Percentiles rank a stretch among this genome's conserved stretches.
Conservation (phyloP, 495 filamentous ascomycete species). For the Geoglossum glabrum region DNA sequence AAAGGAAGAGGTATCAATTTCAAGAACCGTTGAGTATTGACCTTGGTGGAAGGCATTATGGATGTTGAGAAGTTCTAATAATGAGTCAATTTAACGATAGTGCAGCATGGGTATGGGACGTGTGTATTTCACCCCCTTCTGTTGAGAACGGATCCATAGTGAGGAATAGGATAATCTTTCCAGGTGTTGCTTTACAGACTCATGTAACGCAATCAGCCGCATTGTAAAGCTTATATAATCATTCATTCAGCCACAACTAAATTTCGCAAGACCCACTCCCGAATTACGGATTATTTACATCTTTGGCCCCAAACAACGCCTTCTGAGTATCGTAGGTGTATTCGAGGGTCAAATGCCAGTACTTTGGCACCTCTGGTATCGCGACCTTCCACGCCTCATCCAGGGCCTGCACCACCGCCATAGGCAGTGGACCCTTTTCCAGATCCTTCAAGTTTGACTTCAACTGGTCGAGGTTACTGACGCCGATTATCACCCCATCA, state of each 20-base stretch:
- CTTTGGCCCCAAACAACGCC: conserved; percentile 4
- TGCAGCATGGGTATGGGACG: not conserved
- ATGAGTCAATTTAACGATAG: not conserved
- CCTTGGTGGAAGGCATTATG: conserved; percentile 90
- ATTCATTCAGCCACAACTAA: too few relatives aligned
- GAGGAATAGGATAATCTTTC: not conserved
- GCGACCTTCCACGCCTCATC: conserved; percentile 56
- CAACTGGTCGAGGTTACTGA: conserved; percentile 54
- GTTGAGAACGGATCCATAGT: conserved; percentile 84
- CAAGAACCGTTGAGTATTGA: conserved; percentile 64
- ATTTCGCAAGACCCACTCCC: too few relatives aligned
- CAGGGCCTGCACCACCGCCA: conserved; percentile 60
- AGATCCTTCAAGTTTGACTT: conserved; percentile 53
- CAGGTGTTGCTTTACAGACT: not conserved
- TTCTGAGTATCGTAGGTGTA: conserved; percentile 8
- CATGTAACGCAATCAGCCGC: not conserved
- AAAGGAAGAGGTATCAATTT: conserved; percentile 57
- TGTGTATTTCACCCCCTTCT: conserved; percentile 44
- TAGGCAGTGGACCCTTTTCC: conserved; percentile 73
- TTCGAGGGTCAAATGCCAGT: conserved; percentile 4
- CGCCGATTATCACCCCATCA: conserved; percentile 68
- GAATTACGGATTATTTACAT: not conserved
- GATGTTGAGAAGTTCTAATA: conserved; percentile 73
- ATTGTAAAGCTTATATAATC: not conserved
- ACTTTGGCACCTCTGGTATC: conserved; percentile 42